These are phyloP conservation scores for Micromonas commoda DNA, from an alignment of 139 green algal species.

Conservation along the genomic window DNA sequence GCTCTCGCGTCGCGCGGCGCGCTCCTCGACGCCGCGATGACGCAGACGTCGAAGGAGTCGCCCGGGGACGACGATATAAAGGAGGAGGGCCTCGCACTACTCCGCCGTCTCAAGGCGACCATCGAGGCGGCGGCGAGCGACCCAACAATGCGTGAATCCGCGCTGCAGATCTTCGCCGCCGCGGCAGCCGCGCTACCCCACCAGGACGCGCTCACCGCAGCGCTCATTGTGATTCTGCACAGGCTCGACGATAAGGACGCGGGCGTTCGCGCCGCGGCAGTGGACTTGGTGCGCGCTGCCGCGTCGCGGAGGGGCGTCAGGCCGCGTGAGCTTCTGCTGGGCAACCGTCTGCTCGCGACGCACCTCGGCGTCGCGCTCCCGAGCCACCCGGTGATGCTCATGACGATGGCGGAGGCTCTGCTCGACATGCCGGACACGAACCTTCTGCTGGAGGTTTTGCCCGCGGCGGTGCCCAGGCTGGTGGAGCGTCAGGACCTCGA, in stretches of 20 bases:
- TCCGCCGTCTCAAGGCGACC: not conserved
- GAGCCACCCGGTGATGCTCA: not conserved
- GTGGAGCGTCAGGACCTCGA: not conserved
- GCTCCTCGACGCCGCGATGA: not conserved
- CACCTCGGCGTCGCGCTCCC: not conserved
- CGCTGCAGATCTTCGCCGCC: constrained; percentile 7
- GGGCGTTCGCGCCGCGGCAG: not conserved
- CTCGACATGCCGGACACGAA: not conserved
- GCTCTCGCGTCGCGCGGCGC: not conserved
- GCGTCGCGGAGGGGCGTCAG: not conserved
- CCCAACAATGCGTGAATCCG: not conserved
- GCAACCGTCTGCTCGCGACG: not conserved
- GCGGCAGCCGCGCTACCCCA: not conserved
- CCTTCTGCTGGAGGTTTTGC: not conserved
- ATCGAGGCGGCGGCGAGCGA: constrained; percentile 7
- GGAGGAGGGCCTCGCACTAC: not conserved
- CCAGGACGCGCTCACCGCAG: not conserved
- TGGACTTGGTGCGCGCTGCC: not conserved
- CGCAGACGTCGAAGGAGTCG: not conserved
- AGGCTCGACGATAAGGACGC: not conserved
- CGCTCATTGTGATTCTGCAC: constrained; percentile 7
- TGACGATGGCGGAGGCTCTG: constrained; percentile 1
- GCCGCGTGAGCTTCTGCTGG: constrained; percentile 5
- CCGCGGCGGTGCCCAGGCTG: not conserved
- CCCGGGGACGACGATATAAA: not conserved